Percentiles rank a stretch among this genome's conserved stretches.
Evolutionary conservation across 495 filamentous ascomycete genomes (phyloP).

Genomic region (Parachaetomium inaequale): DNA sequence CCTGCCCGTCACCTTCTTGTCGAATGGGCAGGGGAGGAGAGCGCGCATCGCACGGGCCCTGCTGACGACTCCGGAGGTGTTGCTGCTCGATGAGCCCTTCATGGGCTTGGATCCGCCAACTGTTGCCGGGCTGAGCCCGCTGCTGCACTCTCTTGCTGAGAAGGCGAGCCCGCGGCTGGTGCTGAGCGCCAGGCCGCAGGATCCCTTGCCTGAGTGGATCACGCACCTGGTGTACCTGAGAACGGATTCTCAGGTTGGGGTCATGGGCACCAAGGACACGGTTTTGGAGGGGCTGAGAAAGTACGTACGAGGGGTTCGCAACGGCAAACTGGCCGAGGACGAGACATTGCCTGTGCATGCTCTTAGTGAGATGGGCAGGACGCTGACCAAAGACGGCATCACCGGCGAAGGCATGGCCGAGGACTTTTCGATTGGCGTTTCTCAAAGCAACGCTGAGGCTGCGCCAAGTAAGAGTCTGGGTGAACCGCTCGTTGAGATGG

Average conservation of each 20-base stretch:
- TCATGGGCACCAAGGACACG: conserved; percentile 52
- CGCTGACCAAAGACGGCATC: conserved; percentile 45
- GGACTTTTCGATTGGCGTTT: conserved; percentile 6
- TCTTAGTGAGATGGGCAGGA: conserved; percentile 49
- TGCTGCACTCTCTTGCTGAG: conserved; percentile 63
- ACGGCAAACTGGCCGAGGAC: conserved; percentile 33
- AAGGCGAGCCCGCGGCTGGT: conserved; percentile 66
- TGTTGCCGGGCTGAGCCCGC: conserved; percentile 59
- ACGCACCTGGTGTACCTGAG: conserved; percentile 71
- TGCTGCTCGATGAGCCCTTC: conserved; percentile 92
- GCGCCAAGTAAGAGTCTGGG: conserved; percentile 17
- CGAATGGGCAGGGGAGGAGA: conserved; percentile 86
- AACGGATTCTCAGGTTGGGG: conserved; percentile 54
- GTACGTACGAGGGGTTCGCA: conserved; percentile 42
- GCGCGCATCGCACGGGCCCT: conserved; percentile 85
- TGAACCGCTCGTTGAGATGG: conserved; percentile 80
- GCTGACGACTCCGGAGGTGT: conserved; percentile 68
- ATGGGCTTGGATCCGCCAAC: conserved; percentile 93
- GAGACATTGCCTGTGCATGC: conserved; percentile 41
- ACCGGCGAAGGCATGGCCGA: conserved; percentile 34
- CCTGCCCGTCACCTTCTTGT: conserved; percentile 81
- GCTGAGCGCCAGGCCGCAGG: conserved; percentile 76
- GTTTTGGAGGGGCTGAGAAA: conserved; percentile 48
- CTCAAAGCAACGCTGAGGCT: background rate
- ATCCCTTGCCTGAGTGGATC: conserved; percentile 83